Base-by-base conservation (phyloP, 257 asterid species). In the Capsicum rhomboideum region DNA sequence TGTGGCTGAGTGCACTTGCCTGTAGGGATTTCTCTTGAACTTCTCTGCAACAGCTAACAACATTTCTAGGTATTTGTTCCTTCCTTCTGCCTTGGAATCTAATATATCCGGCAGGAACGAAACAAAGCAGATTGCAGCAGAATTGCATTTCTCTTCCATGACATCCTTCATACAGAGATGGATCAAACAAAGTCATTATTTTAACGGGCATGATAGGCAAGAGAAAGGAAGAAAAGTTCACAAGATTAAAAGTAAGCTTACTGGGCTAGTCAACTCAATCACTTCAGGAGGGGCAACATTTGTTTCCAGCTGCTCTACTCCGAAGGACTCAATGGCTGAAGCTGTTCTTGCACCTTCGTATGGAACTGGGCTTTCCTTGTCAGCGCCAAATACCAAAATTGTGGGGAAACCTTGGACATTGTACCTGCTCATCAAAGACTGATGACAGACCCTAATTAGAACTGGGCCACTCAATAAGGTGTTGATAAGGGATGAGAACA, bases 371-470 rank as follows among this genome's bases (percentile, higher is more conserved):
- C 89, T 89, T 54, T 92, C 95, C 90, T 94, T 96, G 90, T 93
- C 98, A 37, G 97, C 97, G 79, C 99, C 98, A 86, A 94, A 96
- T 68, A 96, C 98, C 93, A 96, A 88, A 91, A 96, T 96, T 29
- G 98, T 96, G 23, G 99, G 99, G 89, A 96, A 96, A 85, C 98
- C 99, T 92, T 96, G 92, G 77, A 96, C 99, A 16, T 85, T 93
- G 90, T 85, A 96, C 93, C 98, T 96, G 97, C 99, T 90, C 99
- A 92, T 92, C 88, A 96, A 87, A 90, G 99, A 94, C 99, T 96
- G 97, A 85, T 49, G 90, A 80, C 85, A 82, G 64, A n/a, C 72
- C 85, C 53, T 61, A 67, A 84, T 95, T 84, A 95, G 93, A 86
- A 81, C 23, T 82, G 10, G 44, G 17, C 78, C 67, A 79, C 42